These are phyloP conservation scores for Cordyceps cicadae DNA, from an alignment of 2,329 filamentous ascomycete genomes.

Conservation along the genomic window DNA sequence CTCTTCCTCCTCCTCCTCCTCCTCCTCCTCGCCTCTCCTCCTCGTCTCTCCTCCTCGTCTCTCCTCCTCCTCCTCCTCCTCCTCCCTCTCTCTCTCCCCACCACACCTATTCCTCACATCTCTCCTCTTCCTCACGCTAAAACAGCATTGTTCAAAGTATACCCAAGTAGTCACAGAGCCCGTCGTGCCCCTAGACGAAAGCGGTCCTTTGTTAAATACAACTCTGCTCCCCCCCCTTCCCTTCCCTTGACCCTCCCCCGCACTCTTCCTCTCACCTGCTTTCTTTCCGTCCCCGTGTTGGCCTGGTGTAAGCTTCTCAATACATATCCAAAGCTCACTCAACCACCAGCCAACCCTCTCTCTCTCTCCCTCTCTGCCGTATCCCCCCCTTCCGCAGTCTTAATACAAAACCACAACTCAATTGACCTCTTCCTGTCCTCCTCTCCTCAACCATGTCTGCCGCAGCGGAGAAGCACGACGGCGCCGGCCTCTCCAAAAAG, in stretches of 20 bases:
- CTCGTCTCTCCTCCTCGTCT: not conserved
- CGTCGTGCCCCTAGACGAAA: not conserved
- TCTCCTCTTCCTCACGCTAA: not conserved
- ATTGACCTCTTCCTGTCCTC: no score
- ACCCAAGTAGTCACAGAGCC: no score
- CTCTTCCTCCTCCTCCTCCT: no score
- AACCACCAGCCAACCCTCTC: not conserved
- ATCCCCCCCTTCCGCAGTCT: not conserved
- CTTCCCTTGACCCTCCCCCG: not conserved
- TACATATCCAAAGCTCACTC: not conserved
- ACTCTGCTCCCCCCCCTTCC: not conserved
- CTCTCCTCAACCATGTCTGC: not conserved
- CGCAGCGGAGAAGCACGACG: slow-evolving; percentile 1
- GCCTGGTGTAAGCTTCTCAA: not conserved
- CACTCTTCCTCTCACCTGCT: not conserved
- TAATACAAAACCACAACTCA: not conserved
- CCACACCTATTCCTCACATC: not conserved
- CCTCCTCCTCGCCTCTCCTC: not conserved
- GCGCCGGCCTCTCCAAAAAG: slow-evolving; percentile 1
- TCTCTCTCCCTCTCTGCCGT: no score
- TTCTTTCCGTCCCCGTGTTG: not conserved
- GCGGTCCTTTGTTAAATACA: slow-evolving; percentile 3
- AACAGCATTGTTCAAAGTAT: not conserved
- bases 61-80: no score
- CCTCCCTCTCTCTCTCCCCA: not conserved